Evolutionary conservation across 2,329 filamentous ascomycete species (phyloP), one percentile per base, ranked within the genome.

Genomic region (Colletotrichum cordylinicola): DNA sequence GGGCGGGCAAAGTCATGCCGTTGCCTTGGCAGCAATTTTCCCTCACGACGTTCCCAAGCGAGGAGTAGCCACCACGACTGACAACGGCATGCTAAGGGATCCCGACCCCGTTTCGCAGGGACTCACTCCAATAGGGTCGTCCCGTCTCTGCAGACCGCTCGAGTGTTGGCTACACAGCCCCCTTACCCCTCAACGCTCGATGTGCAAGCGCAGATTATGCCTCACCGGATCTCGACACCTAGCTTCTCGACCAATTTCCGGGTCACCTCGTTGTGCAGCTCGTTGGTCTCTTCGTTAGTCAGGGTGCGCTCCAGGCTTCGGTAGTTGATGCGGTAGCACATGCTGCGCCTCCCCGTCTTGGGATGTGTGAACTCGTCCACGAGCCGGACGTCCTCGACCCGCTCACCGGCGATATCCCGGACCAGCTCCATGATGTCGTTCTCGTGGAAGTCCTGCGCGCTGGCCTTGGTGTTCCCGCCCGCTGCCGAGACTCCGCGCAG

Each of bases 391-490:
- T 98, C 95, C 86, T 99, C 97, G 43, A 97, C 95, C 27, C 93
- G 85, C 83, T 98, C 94, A 67, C 96, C 96, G 12, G 92, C 95
- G 62, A 96, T 89, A 79, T 93, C 93, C 78, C 97, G 93, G 21
- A 98, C 94, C 72, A 98, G 91, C 85, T 98, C 97, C 96, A 98
- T 98, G 67, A 98, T 89, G 84, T 99, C 97, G 85, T 98, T 98
- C 83, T 98, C 96, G 84, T 98, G 96, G 82, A 98, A 95, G 79
- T 87, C 86, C 33, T 84, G 82, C 74, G 79, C 84, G 80, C 84
- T 87, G 74, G 80, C 84, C 58, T 78, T 82, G 6, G 79, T 81
- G 69, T 86, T 88, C 33, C 89, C 89, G 15, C 87, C 89, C 4
- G 85, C 89, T 27, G 87, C 84, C 3, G 88, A 86, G 8, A 84